Conservation (phyloP, 2,329 filamentous ascomycete species). For the Zarea fungicola region DNA sequence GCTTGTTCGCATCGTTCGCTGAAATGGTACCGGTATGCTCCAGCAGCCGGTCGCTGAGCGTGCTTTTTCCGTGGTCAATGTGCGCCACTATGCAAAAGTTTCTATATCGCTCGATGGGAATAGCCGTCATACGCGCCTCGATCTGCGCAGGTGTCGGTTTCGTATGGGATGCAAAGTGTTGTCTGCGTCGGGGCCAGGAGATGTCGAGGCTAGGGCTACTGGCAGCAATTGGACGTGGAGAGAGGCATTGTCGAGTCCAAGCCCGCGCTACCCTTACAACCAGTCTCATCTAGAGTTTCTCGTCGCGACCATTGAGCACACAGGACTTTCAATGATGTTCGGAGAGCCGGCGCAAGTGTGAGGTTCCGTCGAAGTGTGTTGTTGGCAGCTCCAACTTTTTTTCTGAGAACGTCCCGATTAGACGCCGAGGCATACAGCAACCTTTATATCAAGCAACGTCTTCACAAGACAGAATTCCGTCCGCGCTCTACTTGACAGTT, state of each 20-base stretch:
- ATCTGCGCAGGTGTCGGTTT: constrained; percentile 30
- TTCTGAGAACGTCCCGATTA: neutral
- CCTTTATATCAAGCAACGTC: no score
- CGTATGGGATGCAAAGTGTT: constrained; percentile 5
- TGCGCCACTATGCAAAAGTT: constrained; percentile 99
- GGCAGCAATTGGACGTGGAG: constrained; percentile 11
- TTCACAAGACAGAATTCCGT: no score
- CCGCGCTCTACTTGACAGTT: no score
- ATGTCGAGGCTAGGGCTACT: neutral
- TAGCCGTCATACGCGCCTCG: constrained; percentile 58
- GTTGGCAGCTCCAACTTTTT: constrained; percentile 7
- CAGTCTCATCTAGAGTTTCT: constrained; percentile 29
- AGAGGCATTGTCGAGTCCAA: constrained; percentile 32
- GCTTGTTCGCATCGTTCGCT: constrained; percentile 76
- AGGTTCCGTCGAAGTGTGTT: neutral
- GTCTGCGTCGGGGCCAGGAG: neutral
- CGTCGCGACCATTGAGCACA: neutral
- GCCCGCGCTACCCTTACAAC: constrained; percentile 32
- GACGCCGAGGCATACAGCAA: no score
- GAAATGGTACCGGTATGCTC: constrained; percentile 93
- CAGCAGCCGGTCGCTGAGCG: constrained; percentile 83
- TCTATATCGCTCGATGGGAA: constrained; percentile 73
- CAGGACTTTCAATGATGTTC: neutral
- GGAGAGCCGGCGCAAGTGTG: neutral
- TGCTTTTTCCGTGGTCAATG: constrained; percentile 98